Base-by-base conservation (phyloP, 2,329 filamentous ascomycete species). In the Hypoxylon sp. region DNA sequence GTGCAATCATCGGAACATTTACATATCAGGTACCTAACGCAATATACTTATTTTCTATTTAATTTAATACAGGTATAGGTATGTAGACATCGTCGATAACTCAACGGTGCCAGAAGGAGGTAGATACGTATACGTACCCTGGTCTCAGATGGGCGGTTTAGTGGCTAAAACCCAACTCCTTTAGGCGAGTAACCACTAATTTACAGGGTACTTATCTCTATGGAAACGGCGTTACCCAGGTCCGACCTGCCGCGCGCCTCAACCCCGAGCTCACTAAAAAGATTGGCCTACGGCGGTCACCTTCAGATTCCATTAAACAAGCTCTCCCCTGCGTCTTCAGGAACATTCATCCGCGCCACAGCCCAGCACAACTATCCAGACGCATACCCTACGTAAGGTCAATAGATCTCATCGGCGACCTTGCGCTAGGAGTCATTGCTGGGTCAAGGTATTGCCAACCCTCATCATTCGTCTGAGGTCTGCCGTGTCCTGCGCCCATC, bases 161-260 rank as follows among this genome's bases (percentile, higher is more conserved):
- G n/a, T 41, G 17, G 4, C 17, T 20, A 20, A 26, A 46, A 46
- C 52, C 41, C 50, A n/a, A n/a, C 24, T 55, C 26, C 30, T 19
- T 53, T 30, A 49, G 51, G 48, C 20, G 54, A 32, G 54, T 55
- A 58, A 13, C 17, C 17, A 4, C 43, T 46, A 46, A 46, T 24
- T 15, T 46, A 15, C 43, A n/a, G 10, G 22, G 43, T 46, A 46
- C 7, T 41, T 22, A 39, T 26, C 44, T 59, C 30, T 41, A 17
- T 63, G 52, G 39, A 52, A 52, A 58, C 59, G 64, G 64, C 24
- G 44, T 58, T 65, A 59, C 58, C 49, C 39, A 50, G 62, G 59
- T 56, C 62, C 65, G 59, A 63, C 47, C 37, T 24, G 49, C 56
- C 62, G 52, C 56, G 51, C 48, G 53, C 39, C 51, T 26, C 56